Conservation (phyloP, 768 basidiomycete genomes). For the Coprinopsis sp. region DNA sequence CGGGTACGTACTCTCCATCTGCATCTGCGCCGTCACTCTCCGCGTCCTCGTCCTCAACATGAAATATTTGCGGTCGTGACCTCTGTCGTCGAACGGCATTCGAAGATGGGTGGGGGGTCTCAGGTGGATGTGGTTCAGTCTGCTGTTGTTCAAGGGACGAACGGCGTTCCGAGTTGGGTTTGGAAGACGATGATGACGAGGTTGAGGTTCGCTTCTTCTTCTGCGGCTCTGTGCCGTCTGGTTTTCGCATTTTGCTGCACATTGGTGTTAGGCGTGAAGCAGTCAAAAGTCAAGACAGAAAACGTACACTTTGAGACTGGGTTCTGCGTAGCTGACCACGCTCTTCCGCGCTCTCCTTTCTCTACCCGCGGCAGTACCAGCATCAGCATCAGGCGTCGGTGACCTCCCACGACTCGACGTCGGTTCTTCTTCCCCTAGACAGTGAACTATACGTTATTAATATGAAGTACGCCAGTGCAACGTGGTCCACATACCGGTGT, state of each 20-base stretch:
- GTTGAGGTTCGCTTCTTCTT: not conserved
- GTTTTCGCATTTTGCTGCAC: constrained; percentile 17
- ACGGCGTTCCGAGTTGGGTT: constrained; percentile 32
- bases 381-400: constrained; percentile 25
- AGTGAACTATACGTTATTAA: constrained; percentile 14
- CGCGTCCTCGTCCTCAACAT: constrained; percentile 42
- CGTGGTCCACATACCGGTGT: constrained; percentile 28
- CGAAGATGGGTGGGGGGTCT: not conserved
- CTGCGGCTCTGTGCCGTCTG: constrained; percentile 20
- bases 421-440: constrained; percentile 4
- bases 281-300: constrained; percentile 38
- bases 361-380: constrained; percentile 35
- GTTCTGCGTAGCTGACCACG: constrained; percentile 74
- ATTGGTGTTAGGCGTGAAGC: constrained; percentile 14
- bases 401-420: constrained; percentile 38
- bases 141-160: constrained; percentile 25
- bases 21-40: constrained; percentile 71
- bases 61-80: constrained; percentile 39
- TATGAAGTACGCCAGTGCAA: constrained; percentile 16
- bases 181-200: constrained; percentile 22
- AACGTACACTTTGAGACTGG: constrained; percentile 82
- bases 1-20: constrained; percentile 55
- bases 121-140: not conserved
- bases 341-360: constrained; percentile 67
- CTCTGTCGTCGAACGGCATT: constrained; percentile 41